phyloP scores from a whole-genome alignment of 1,284 basidiomycete genomes.

The Athelia psychrophila region DNA sequence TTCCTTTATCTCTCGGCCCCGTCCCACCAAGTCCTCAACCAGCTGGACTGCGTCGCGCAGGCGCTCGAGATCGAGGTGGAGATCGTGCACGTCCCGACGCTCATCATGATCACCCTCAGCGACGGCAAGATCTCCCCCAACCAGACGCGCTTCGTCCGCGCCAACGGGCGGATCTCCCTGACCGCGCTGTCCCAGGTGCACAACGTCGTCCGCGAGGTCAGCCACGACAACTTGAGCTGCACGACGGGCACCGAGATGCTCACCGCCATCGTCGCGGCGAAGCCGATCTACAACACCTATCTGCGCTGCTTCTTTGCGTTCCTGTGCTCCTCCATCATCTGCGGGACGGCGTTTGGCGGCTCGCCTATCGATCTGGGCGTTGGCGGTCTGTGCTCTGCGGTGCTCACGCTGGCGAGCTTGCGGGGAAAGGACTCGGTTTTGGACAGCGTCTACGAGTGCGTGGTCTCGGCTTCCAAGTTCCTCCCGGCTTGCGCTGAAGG shows the following conservation, averaged over 20 bases:
- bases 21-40: slow-evolving; percentile 83
- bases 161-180: slow-evolving; percentile 69
- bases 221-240: slow-evolving; percentile 71
- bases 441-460: slow-evolving; percentile 87
- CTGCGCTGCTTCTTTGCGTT: slow-evolving; percentile 71
- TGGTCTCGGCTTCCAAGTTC: slow-evolving; percentile 27
- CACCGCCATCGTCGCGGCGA: slow-evolving; percentile 54
- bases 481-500: background rate
- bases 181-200: slow-evolving; percentile 74
- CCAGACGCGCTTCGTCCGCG: slow-evolving; percentile 78
- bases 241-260: slow-evolving; percentile 63
- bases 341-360: slow-evolving; percentile 79
- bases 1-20: slow-evolving; percentile 83
- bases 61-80: slow-evolving; percentile 48
- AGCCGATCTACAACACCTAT: slow-evolving; percentile 60
- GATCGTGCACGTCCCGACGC: slow-evolving; percentile 79
- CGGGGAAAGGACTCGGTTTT: slow-evolving; percentile 77
- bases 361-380: slow-evolving; percentile 82
- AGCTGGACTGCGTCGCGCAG: slow-evolving; percentile 56
- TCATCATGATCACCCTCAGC: slow-evolving; percentile 77
- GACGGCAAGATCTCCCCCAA: slow-evolving; percentile 57
- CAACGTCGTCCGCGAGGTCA: slow-evolving; percentile 72
- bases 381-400: slow-evolving; percentile 66
- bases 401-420: slow-evolving; percentile 75
- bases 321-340: slow-evolving; percentile 73